Conservation (phyloP, 2,329 filamentous ascomycete species). For the Metarhizium humberi region DNA sequence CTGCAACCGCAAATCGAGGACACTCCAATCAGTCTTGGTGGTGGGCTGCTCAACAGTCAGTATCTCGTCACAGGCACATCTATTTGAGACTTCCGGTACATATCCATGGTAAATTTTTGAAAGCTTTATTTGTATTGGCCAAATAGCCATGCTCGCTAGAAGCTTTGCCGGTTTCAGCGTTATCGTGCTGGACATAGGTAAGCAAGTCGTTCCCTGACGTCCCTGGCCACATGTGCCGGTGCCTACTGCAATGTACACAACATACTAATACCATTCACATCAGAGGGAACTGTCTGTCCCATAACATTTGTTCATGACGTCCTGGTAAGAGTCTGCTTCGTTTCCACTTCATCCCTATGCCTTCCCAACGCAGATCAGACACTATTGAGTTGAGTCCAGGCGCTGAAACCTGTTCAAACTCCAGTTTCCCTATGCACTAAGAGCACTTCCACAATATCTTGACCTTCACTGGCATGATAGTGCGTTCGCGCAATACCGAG, state of each 20-base stretch:
- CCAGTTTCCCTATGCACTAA: slow-evolving; percentile 70
- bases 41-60: neutral
- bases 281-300: slow-evolving; percentile 75
- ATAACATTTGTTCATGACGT: slow-evolving; percentile 80
- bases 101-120: too few relatives aligned
- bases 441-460: slow-evolving; percentile 54
- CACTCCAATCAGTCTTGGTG: too few relatives aligned
- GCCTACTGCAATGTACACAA: neutral
- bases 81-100: too few relatives aligned
- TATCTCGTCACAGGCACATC: too few relatives aligned
- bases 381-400: slow-evolving; percentile 5
- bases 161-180: slow-evolving; percentile 20
- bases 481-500: slow-evolving; percentile 56
- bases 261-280: slow-evolving; percentile 1
- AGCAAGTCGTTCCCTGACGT: slow-evolving; percentile 2
- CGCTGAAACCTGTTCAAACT: slow-evolving; percentile 4
- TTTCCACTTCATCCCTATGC: slow-evolving; percentile 5
- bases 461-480: slow-evolving; percentile 57
- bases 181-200: slow-evolving; percentile 29
- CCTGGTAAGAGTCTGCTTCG: slow-evolving; percentile 49
- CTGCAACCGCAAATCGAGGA: neutral
- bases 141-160: slow-evolving; percentile 5
- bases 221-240: neutral
- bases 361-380: neutral
- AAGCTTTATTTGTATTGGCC: neutral